These are phyloP conservation scores for Amanita thiersii DNA, from an alignment of 768 basidiomycete genomes.

Conservation along the genomic window DNA sequence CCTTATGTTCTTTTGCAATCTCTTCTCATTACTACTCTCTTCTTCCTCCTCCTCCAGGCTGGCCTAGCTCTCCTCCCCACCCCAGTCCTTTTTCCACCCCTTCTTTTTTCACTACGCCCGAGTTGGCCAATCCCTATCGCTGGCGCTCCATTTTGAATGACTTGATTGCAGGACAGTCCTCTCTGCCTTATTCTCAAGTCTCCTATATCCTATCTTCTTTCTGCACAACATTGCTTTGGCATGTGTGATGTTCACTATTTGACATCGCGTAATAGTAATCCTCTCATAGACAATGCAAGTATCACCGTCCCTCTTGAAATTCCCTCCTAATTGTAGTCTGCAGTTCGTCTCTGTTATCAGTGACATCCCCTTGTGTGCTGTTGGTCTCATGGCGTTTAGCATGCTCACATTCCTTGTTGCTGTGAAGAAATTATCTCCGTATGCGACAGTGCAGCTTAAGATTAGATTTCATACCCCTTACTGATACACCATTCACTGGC, in stretches of 20 bases:
- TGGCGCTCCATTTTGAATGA: neutral
- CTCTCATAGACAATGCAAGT: too few relatives aligned
- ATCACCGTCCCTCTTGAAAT: too few relatives aligned
- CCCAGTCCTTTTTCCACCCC: neutral
- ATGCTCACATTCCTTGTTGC: conserved; percentile 48
- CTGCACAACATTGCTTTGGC: too few relatives aligned
- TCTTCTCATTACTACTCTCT: too few relatives aligned
- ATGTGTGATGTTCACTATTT: too few relatives aligned
- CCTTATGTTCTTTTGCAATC: too few relatives aligned
- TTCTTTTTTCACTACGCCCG: neutral
- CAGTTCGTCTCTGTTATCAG: conserved; percentile 51
- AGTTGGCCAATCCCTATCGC: neutral
- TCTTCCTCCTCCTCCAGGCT: too few relatives aligned
- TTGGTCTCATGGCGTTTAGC: conserved; percentile 58
- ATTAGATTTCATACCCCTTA: neutral
- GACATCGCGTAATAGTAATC: too few relatives aligned
- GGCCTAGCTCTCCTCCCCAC: too few relatives aligned
- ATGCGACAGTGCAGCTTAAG: conserved; percentile 15
- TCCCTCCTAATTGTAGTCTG: neutral
- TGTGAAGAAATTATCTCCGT: conserved; percentile 46
- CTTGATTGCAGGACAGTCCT: conserved; percentile 3
- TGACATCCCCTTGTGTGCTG: conserved; percentile 60
- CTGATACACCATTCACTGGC: conserved; percentile 7
- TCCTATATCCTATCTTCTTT: too few relatives aligned
- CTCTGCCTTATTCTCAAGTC: too few relatives aligned